phyloP scores from a whole-genome alignment of 148 eudicot genomes.

The Nepenthes gracilis region DNA sequence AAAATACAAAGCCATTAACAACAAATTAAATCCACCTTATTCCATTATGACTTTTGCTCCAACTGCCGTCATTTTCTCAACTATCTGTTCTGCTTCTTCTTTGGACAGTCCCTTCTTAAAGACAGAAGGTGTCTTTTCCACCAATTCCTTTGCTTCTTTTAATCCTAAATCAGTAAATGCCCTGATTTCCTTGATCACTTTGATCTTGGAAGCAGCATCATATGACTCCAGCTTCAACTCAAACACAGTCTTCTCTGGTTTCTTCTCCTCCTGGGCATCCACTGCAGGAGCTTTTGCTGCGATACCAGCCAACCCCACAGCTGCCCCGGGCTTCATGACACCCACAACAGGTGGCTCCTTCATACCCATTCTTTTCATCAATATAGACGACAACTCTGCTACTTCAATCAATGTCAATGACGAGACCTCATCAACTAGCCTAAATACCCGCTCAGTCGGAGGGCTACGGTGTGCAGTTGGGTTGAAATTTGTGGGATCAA shows the following conservation, averaged over 20 bases:
- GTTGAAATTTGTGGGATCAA: conserved; percentile 76
- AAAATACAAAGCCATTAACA: too few relatives aligned
- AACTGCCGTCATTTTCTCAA: conserved; percentile 78
- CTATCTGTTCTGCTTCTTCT: conserved; percentile 76
- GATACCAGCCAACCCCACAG: conserved; percentile 47
- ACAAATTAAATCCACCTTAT: conserved; percentile 14
- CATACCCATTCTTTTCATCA: conserved; percentile 80
- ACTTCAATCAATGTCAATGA: conserved; percentile 55
- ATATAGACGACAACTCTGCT: conserved; percentile 42
- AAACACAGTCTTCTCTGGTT: conserved; percentile 66
- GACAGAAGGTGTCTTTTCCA: conserved; percentile 81
- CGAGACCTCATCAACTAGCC: conserved; percentile 79
- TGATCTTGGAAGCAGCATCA: conserved; percentile 74
- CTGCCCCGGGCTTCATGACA: conserved; percentile 70
- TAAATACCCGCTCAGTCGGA: conserved; percentile 66
- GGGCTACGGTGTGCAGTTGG: conserved; percentile 76
- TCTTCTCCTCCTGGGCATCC: conserved; percentile 49
- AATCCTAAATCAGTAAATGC: conserved; percentile 72
- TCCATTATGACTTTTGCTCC: conserved; percentile 87
- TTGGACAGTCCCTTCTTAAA: conserved; percentile 71
- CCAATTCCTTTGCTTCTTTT: conserved; percentile 92
- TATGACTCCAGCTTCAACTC: conserved; percentile 80
- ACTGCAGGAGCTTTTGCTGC: conserved; percentile 28
- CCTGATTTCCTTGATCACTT: conserved; percentile 82
- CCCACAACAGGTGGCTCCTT: conserved; percentile 59